A percentile compares a stretch with the other conserved stretches of the same genome.
These are phyloP conservation scores for Vicia villosa DNA, from an alignment of 306 rosid species.

Conservation along the genomic window DNA sequence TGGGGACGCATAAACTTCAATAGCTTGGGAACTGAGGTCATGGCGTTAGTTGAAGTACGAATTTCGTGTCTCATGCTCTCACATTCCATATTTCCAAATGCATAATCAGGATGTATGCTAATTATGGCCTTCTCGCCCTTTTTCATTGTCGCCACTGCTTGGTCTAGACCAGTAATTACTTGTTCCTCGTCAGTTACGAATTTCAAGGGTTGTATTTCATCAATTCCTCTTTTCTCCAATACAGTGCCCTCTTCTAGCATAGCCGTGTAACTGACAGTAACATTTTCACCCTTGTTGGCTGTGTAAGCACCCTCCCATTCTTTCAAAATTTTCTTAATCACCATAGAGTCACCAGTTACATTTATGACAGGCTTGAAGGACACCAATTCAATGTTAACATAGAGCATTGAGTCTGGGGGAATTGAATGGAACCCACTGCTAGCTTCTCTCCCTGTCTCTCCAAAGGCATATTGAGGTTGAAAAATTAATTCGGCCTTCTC, in stretches of 20 bases:
- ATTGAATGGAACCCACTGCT: conserved; percentile 45
- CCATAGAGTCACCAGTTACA: conserved; percentile 67
- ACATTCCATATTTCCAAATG: conserved; percentile 67
- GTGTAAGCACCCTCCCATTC: conserved; percentile 62
- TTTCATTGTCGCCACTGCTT: conserved; percentile 68
- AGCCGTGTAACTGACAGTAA: conserved; percentile 57
- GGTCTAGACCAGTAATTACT: conserved; percentile 69
- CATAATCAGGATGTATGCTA: conserved; percentile 68
- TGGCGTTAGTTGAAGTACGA: too few species aligned
- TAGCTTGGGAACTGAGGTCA: too few species aligned
- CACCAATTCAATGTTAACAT: conserved; percentile 58
- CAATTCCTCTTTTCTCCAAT: conserved; percentile 68
- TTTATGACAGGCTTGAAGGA: conserved; percentile 71
- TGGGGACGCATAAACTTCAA: too few species aligned
- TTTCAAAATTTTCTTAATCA: conserved; percentile 62
- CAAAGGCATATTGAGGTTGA: conserved; percentile 67
- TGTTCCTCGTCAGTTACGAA: conserved; percentile 74
- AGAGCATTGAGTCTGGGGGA: conserved; percentile 52
- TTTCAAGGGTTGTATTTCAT: conserved; percentile 53
- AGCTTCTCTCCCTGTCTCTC: conserved; percentile 53
- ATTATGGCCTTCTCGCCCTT: conserved; percentile 66
- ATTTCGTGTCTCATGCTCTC: too few species aligned
- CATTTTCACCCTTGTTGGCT: conserved; percentile 67
- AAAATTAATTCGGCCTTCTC: conserved; percentile 71
- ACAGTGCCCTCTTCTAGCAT: conserved; percentile 66